Evolutionary conservation across 2,329 filamentous ascomycete species (phyloP).

Genomic region (Fusarium sp.): DNA sequence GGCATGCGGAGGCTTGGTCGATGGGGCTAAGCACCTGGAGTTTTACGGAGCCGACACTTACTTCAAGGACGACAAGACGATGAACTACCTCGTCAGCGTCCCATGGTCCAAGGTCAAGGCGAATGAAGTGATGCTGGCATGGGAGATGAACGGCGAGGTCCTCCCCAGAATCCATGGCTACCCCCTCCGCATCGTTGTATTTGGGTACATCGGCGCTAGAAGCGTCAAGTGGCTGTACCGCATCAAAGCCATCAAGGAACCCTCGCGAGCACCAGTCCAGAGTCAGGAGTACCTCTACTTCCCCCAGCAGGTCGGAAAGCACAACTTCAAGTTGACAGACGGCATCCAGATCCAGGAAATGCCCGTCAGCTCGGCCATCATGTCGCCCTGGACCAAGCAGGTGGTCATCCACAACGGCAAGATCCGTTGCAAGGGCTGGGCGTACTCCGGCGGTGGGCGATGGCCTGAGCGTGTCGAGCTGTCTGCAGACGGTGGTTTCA

Average conservation of each 20-base stretch:
- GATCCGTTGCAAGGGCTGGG: slow-evolving; percentile 69
- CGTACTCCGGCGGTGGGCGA: slow-evolving; percentile 67
- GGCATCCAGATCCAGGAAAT: slow-evolving; percentile 79
- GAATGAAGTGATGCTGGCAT: slow-evolving; percentile 75
- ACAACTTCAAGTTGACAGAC: slow-evolving; percentile 69
- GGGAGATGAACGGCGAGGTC: slow-evolving; percentile 77
- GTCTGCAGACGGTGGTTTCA: slow-evolving; percentile 70
- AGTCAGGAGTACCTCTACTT: slow-evolving; percentile 77
- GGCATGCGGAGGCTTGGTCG: slow-evolving; percentile 70
- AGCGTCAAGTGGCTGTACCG: slow-evolving; percentile 73
- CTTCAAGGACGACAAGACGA: slow-evolving; percentile 73
- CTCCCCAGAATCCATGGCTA: slow-evolving; percentile 75
- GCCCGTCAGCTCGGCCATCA: slow-evolving; percentile 76
- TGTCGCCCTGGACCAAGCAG: slow-evolving; percentile 71
- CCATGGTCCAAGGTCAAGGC: slow-evolving; percentile 75
- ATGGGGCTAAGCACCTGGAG: slow-evolving; percentile 71
- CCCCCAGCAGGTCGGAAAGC: slow-evolving; percentile 75
- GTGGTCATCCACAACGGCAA: slow-evolving; percentile 70
- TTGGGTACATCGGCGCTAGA: slow-evolving; percentile 76
- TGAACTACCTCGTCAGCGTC: slow-evolving; percentile 76
- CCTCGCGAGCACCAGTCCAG: slow-evolving; percentile 71
- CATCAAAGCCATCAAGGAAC: slow-evolving; percentile 69
- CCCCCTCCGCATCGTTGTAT: slow-evolving; percentile 71
- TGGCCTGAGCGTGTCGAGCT: slow-evolving; percentile 75
- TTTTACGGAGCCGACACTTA: slow-evolving; percentile 79